Percentiles rank a stretch among this genome's conserved stretches.
Evolutionary conservation across 1,284 basidiomycete species (phyloP).

Genomic region (Tranzscheliella williamsii): DNA sequence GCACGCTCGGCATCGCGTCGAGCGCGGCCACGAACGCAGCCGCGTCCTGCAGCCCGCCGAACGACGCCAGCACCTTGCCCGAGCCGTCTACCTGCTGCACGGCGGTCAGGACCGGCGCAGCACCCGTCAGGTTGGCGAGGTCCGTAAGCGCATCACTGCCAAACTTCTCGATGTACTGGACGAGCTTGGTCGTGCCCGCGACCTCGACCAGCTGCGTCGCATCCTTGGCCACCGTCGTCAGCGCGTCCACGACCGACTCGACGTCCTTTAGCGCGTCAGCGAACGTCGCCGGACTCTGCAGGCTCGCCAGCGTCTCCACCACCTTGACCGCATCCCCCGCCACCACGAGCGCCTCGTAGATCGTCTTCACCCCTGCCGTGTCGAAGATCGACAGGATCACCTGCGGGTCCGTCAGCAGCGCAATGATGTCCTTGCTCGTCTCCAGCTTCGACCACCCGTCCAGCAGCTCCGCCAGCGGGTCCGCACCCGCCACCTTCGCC

Average conservation of each 20-base stretch:
- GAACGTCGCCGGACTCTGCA: conserved; percentile 9
- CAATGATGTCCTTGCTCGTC: conserved; percentile 7
- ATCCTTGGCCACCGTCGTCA: conserved; percentile 5
- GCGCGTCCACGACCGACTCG: conserved; percentile 4
- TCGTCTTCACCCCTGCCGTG: conserved; percentile 2
- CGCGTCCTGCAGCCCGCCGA: not conserved
- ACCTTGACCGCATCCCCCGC: conserved; percentile 3
- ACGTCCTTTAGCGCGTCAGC: conserved; percentile 8
- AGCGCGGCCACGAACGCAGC: not conserved
- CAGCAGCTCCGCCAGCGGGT: too few species aligned
- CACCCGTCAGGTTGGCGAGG: not conserved
- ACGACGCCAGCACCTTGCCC: not conserved
- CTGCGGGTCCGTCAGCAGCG: conserved; percentile 4
- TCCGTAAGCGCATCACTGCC: not conserved
- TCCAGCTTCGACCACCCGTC: too few species aligned
- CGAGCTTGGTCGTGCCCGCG: not conserved
- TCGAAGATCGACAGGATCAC: conserved; percentile 8
- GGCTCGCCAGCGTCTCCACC: conserved; percentile 3
- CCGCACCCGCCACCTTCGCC: conserved; percentile 4
- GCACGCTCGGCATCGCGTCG: not conserved
- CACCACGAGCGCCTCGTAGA: conserved; percentile 3
- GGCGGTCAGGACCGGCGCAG: not conserved
- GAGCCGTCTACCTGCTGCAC: not conserved
- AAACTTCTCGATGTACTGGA: not conserved
- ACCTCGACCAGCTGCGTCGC: not conserved